Percentiles rank a stretch among this genome's conserved stretches.
Evolutionary conservation across 2,329 filamentous ascomycete species (phyloP).

Genomic region (Lizonia empirigonia): DNA sequence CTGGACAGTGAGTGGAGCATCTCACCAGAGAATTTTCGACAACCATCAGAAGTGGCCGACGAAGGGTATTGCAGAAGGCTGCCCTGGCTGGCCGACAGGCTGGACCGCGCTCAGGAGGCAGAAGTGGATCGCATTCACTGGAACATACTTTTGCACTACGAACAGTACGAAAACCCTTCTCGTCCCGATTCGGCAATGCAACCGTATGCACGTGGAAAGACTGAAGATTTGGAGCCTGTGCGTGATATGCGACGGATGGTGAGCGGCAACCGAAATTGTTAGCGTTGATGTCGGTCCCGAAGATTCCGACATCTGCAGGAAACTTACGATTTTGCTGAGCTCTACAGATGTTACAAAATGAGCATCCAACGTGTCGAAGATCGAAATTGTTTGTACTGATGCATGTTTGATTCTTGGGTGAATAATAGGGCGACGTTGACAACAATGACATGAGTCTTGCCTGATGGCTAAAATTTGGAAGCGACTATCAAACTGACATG

Average conservation of each 20-base stretch:
- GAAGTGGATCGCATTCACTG: neutral
- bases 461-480: no score
- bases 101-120: slow-evolving; percentile 3
- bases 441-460: no score
- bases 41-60: slow-evolving; percentile 14
- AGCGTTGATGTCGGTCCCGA: no score
- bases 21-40: slow-evolving; percentile 16
- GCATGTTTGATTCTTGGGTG: no score
- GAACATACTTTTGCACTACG: neutral
- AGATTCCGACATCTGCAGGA: no score
- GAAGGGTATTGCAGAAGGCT: slow-evolving; percentile 4
- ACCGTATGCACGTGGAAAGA: neutral
- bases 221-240: neutral
- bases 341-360: no score
- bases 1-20: slow-evolving; percentile 3
- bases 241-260: neutral
- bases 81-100: neutral
- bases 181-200: slow-evolving; percentile 1
- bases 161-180: neutral
- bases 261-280: no score
- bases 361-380: no score
- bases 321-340: no score
- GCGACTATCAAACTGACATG: no score
- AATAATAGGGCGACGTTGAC: no score
- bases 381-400: no score